Evolutionary conservation across 2,329 filamentous ascomycete species (phyloP), one percentile per base, ranked within the genome.

Genomic region (Aspergillus hiratsukae): DNA sequence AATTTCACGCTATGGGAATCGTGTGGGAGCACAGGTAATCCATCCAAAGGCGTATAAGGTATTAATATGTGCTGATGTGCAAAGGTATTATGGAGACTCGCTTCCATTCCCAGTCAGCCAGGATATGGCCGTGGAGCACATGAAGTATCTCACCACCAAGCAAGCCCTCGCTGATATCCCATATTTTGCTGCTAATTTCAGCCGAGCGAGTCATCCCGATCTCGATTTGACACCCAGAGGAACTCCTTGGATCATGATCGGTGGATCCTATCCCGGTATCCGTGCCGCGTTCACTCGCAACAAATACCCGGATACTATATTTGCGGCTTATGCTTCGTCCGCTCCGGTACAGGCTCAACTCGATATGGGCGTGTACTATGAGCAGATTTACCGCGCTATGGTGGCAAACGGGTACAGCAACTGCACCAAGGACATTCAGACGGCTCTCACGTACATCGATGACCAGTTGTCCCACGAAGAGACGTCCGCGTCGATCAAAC

Each of bases 291-390:
- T 79, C 55, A 71, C 72, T 23, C 72, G 77, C n/a, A 66, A 75
- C 11, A 61, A 72, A 45, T 78, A 77, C 51, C 75, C 75, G 2
- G 71, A 76, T 1, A 75, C 69, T 4, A 72, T 77, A 31, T 75
- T 69, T 49, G 75, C 75, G 1, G 66, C 75, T 0, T 77, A 62
- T 58, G 68, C 75, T 1, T 75, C 75, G 0, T 77, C 74, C 1
- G 75, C 76, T 7, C 76, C 76, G 0, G 75, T 80, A 0, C 68
- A 83, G 61, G 79, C 79, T 2, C 69, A 66, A 4, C 62, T 78
- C n/a, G 73, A 82, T 56, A 80, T 81, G 75, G 75, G 74, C n/a
- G 66, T 74, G 23, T 83, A 81, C 62, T 82, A 73, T 52, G 79
- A 82, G 23, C 76, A 80, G 40, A 65, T 83, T 2, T 78, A 78